Evolutionary conservation across 768 basidiomycete genomes (phyloP), one percentile per base, ranked within the genome.

Genomic region (Hemileccinum impolitum): DNA sequence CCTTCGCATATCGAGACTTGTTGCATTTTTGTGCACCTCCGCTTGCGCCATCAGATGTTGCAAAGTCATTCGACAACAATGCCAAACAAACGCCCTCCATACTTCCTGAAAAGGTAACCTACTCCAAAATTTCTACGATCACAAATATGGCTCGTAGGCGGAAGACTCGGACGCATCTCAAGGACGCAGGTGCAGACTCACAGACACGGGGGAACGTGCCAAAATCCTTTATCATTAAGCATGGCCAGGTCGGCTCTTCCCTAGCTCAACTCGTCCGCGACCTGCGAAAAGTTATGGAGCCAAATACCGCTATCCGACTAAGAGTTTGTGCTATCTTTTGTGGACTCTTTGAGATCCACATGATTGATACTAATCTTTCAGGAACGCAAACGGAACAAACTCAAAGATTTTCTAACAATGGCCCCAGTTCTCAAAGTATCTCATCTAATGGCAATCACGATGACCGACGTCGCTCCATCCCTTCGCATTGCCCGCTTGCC

Each of bases 171-270:
- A 92, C 90, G 1, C 90, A 92, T 71, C 72, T 88, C 64, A 91
- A 90, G 59, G 80, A 77, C 12, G 69, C 71, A 36, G 66, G 67
- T 2, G 65, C 73, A 12, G 64, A 67, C 12, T 51, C 68, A 11
- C 62, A 64, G 23, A 62, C 69, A 2, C 57, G 64, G 19, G 68
- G 70, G 3, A 72, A 67, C 50, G 70, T 70, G 0, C 95, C 95
- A 4, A 95, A 90, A 72, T 94, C 93, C 0, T 98, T 99, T 62
- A 89, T 99, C 51, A 90, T 99, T 65, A 95, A 94, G 68, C 91
- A 94, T 71, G 96, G 96, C 35, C 83, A 85, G 49, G 94, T 98
- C 26, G 95, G 96, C 17, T 75, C 79, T 42, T 92, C 91, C 8
- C 73, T 97, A 48, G 71, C 84, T 5, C 90, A 94, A 62, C 85